Evolutionary conservation across 2,329 filamentous ascomycete species (phyloP), one percentile per base, ranked within the genome.

Genomic region (Colletotrichum eleusines): DNA sequence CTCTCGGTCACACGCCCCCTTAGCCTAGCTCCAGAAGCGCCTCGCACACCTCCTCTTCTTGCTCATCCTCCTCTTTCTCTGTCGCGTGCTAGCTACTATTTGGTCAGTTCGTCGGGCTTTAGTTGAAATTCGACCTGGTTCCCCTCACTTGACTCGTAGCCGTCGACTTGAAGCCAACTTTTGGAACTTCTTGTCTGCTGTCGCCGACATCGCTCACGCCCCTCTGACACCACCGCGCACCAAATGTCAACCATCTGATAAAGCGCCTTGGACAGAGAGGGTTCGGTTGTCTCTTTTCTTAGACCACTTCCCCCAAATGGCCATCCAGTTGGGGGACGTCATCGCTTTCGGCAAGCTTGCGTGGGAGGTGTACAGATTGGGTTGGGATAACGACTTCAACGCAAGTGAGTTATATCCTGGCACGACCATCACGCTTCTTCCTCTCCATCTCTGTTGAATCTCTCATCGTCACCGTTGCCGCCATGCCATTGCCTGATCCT

Each of bases 331-430:
- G 58, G 78, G 78, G 67, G 78, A 80, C 65, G 51, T 80, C 44
- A 72, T 80, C 72, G 79, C 73, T 67, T 75, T 80, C 58, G 77
- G 75, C 66, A 74, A 73, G 58, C 59, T 80, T 58, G 78, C 78
- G 51, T 80, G 79, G 78, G 75, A 80, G 20, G 68, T 80, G 14
- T 80, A 79, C 61, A 74, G 67, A 16, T 76, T 74, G 38, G 78
- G 78, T 44, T 80, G 78, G 78, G 73, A 73, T 20, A 76, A 79
- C 12, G 78, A 80, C 63, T 72, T 73, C 60, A 79, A 77, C 73
- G 78, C 78, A 72, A 77, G 78, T 80, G 70, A 76, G 78, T 78
- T 54, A 42, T 38, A n/a, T 26, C 42, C 12, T 28, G 8, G 16
- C 44, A 38, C 14, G 23, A 38, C 35, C 20, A 14, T 31, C 23